Evolutionary conservation across 106 monocot species (phyloP), one percentile per base, ranked within the genome.

Genomic region (Cymbidium sinense): DNA sequence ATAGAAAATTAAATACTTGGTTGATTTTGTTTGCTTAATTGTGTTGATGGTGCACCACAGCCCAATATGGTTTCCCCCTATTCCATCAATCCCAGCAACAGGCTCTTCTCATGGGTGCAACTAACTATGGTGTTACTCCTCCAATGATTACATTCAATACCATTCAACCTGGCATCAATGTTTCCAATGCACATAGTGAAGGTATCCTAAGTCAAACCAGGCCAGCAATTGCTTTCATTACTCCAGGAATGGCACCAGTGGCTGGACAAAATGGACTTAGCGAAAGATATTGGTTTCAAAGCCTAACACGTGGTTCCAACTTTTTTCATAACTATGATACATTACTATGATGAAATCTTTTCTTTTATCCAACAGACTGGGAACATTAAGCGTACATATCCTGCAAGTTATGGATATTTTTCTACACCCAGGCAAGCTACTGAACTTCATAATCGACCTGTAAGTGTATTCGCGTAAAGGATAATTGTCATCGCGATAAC

Each of bases 21-120:
- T 36, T 74, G 52, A 41, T 41, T 74, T 34, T 29, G 21, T 29
- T 20, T 67, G 35, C 19, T 52, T 52, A 35, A 47, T 25, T 29
- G 23, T 71, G 27, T 64, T 75, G 0, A 61, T 39, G 41, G 7
- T 75, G 18, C 52, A 11, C 78, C n/a, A n/a, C n/a, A n/a, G n/a
- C n/a, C n/a, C n/a, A n/a, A n/a, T n/a, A n/a, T n/a, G n/a, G n/a
- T n/a, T n/a, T n/a, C n/a, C n/a, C n/a, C n/a, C n/a, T n/a, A n/a
- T n/a, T n/a, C n/a, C n/a, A n/a, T n/a, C n/a, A 82, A 84, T 84
- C 91, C 25, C 94, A 98, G 64, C 98, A 98, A 76, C 92, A 98
- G 80, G 85, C 98, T 76, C 81, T 94, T 80, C 85, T 89, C 37
- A 82, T 90, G 83, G 82, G 94, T 81, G 86, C 88, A 69, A 78